phyloP scores from a whole-genome alignment of 1,284 basidiomycete genomes.

The Cystobasidium pallidum region DNA sequence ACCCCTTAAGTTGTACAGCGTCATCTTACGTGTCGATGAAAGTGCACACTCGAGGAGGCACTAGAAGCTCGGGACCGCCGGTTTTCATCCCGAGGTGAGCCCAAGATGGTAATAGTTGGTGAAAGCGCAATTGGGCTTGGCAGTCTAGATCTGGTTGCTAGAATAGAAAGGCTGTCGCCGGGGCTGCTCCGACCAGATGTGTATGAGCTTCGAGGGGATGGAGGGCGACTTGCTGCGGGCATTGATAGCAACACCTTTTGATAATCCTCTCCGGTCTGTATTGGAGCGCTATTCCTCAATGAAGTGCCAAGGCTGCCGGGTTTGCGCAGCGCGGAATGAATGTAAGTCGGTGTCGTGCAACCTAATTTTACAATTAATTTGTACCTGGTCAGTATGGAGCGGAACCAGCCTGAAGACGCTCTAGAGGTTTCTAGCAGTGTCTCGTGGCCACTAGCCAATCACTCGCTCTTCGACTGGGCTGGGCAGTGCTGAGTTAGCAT shows the following conservation, averaged over 20 bases:
- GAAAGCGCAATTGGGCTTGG: slow-evolving; percentile 31
- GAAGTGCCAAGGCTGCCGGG: not conserved
- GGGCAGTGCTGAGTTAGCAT: slow-evolving; percentile 9
- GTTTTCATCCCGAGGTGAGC: slow-evolving; percentile 24
- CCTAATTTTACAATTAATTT: too few species aligned
- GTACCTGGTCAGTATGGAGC: not conserved
- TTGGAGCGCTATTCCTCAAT: too few species aligned
- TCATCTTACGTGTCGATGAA: slow-evolving; percentile 17
- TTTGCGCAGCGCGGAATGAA: not conserved
- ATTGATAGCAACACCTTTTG: not conserved
- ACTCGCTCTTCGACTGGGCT: not conserved
- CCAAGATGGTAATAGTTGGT: slow-evolving; percentile 25
- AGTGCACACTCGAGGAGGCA: not conserved
- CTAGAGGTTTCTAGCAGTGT: not conserved
- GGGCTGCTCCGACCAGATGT: slow-evolving; percentile 9
- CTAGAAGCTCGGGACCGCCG: slow-evolving; percentile 28
- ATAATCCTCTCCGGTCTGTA: too few species aligned
- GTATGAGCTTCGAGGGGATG: not conserved
- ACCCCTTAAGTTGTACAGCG: too few species aligned
- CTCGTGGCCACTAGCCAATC: not conserved
- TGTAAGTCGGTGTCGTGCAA: too few species aligned
- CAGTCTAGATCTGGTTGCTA: not conserved
- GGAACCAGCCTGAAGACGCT: not conserved
- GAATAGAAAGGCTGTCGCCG: not conserved
- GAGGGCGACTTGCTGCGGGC: not conserved